Evolutionary conservation across 306 rosid species (phyloP), one percentile per base, ranked within the genome.

Genomic region (Echinosophora koreensis): DNA sequence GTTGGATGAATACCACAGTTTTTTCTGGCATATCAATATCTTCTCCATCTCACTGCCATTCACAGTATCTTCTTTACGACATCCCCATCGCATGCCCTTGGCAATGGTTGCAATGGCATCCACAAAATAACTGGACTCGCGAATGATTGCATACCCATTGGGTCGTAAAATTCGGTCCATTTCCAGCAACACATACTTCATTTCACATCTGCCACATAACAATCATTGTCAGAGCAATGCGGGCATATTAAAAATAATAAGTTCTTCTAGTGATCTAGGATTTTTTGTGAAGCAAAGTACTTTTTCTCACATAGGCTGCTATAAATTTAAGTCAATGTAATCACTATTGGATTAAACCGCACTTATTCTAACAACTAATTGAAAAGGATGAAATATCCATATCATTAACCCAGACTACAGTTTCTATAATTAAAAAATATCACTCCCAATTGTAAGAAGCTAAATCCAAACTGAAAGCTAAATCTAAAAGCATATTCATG

Each of bases 91-190:
- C 96, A 96, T 87, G 11, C 87, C 97, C 69, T 91, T 81, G 28
- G 85, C 90, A 74, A 91, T 79, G 27, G 88, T 41, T 6, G 92
- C 81, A 27, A 96, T 73, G 50, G 89, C 88, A 58, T 96, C 98
- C 34, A 73, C 87, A 34, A 83, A 96, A 81, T 89, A 92, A 81
- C 82, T 91, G 1, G 97, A 87, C 82, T 96, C 99, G 2, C 98
- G 88, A 54, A 96, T 86, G 61, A 96, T 76, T 15, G 89, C 93
- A 17, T 89, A 82, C 76, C 99, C 98, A 6, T 5, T 77, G 0
- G 99, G 98, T 12, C 99, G 89, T 41, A 96, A 79, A 65, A 96
- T 89, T 65, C 99, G 82, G 84, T 96, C 99, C 99, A 96, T 96
- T 87, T 96, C 99, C 83, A 96, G 70, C 67, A 96, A 84, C 76